Evolutionary conservation across 108 stramenopile species (phyloP), one percentile per base, ranked within the genome.

Genomic region (Cyclotella distinguenda): DNA sequence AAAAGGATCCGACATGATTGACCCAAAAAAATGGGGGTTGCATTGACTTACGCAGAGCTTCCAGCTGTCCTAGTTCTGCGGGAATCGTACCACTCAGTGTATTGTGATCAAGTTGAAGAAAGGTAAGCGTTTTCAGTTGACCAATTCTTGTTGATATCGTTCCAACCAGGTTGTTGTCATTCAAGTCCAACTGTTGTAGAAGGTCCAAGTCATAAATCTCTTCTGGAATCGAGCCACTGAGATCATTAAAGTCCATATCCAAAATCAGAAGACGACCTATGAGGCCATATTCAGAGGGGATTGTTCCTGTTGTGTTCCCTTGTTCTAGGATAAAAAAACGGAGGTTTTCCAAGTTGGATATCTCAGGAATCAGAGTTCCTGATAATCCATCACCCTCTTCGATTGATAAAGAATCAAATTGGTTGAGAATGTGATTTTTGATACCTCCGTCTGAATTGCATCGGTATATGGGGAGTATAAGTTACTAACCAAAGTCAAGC

Each of bases 331-430:
- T 33, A 10, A 89, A 54, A 56, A 68, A 66, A 8, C 64, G 61
- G 39, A 88, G 56, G 16, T 40, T 35, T 9, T 75, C 47, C 11
- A 88, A 59, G 11, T 68, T 52, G 3, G 48, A 54, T 12, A 88
- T 39, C 55, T 88, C 87, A 1, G 47, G 42, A n/a, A 82, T 74
- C 0, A 88, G 56, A 9, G 81, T 81, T 21, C 87, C 87, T 10
- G 70, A 66, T 10, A 88, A 32, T 33, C 80, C 84, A 51, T 85
- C 85, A 52, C 58, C 54, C 57, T 88, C 87, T 87, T 52, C 7
- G 39, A 36, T 43, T 21, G 0, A 12, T n/a, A 30, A 26, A 54
- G 35, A 53, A 1, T 7, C 4, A 36, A 53, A 16, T 5, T 25
- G 4, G 19, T 3, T 36, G 64, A 22, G 5, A 18, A 11, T 11